Percentiles rank a stretch among this genome's conserved stretches.
Evolutionary conservation across 2,329 filamentous ascomycete genomes (phyloP).

Genomic region (Hymenoscyphus occultus): DNA sequence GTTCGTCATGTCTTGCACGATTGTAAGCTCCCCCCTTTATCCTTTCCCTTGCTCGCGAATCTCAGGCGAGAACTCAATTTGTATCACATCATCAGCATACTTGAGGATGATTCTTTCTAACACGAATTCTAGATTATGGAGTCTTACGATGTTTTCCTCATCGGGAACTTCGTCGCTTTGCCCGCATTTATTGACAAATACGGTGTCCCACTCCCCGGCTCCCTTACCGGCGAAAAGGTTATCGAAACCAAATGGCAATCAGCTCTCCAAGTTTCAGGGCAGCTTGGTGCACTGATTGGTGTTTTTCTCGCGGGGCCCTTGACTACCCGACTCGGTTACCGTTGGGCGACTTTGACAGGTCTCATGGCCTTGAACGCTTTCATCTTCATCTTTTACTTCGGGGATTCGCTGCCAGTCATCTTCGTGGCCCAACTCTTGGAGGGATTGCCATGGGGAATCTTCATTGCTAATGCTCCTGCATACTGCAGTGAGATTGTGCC

Average conservation of each 20-base stretch:
- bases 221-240: constrained; percentile 31
- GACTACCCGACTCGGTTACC: constrained; percentile 57
- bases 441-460: constrained; percentile 64
- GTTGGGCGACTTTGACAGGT: constrained; percentile 53
- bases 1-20: constrained; percentile 54
- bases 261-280: constrained; percentile 53
- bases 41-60: constrained; percentile 8
- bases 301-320: constrained; percentile 59
- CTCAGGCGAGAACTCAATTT: not conserved
- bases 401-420: constrained; percentile 42
- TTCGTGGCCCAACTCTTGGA: constrained; percentile 57
- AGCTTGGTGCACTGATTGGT: constrained; percentile 57
- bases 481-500: constrained; percentile 62
- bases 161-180: constrained; percentile 56
- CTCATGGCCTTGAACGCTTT: constrained; percentile 54
- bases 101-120: not conserved
- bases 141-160: constrained; percentile 61
- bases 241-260: constrained; percentile 57
- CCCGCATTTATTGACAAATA: constrained; percentile 45
- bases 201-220: constrained; percentile 40
- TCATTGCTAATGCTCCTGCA: constrained; percentile 62
- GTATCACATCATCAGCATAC: too few species aligned
- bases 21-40: constrained; percentile 40
- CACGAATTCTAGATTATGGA: constrained; percentile 54
- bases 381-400: constrained; percentile 44